Conservation (phyloP, 2,329 filamentous ascomycete genomes). For the Drechslera avenae region DNA sequence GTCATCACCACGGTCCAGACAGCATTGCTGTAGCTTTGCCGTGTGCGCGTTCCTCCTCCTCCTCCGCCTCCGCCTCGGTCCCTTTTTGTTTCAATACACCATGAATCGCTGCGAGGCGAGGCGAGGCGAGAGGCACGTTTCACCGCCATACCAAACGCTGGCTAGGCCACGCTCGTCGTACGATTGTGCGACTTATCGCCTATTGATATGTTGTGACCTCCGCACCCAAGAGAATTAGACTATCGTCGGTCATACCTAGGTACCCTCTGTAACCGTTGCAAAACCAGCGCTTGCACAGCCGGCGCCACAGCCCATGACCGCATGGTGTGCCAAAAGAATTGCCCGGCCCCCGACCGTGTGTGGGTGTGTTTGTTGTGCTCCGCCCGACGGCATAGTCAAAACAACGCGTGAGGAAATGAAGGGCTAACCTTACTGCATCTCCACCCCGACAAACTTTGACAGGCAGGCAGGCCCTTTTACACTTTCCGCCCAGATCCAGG, state of each 20-base stretch:
- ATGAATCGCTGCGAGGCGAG: constrained; percentile 22
- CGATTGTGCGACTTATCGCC: constrained; percentile 31
- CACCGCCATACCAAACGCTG: constrained; percentile 30
- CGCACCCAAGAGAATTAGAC: constrained; percentile 26
- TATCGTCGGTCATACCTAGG: constrained; percentile 26
- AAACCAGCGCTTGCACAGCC: constrained; percentile 8
- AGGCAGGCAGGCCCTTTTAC: constrained; percentile 38
- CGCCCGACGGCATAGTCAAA: constrained; percentile 30
- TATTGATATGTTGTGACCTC: constrained; percentile 28
- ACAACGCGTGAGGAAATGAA: constrained; percentile 49
- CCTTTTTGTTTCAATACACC: constrained; percentile 26
- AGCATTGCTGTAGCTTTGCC: too few species aligned
- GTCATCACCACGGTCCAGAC: constrained; percentile 3
- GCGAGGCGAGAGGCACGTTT: constrained; percentile 24
- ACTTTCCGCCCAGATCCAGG: constrained; percentile 19
- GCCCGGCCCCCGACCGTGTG: background rate
- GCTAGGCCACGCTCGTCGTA: constrained; percentile 19
- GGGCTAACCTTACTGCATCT: constrained; percentile 30
- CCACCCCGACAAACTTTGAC: constrained; percentile 32
- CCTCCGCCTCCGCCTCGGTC: background rate
- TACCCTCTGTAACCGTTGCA: background rate
- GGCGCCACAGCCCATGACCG: constrained; percentile 7
- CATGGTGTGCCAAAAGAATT: background rate
- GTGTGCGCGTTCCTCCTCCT: background rate
- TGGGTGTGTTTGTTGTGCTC: constrained; percentile 32